phyloP scores from a whole-genome alignment of 2,329 filamentous ascomycete species.

The Teratosphaeria nubilosa region DNA sequence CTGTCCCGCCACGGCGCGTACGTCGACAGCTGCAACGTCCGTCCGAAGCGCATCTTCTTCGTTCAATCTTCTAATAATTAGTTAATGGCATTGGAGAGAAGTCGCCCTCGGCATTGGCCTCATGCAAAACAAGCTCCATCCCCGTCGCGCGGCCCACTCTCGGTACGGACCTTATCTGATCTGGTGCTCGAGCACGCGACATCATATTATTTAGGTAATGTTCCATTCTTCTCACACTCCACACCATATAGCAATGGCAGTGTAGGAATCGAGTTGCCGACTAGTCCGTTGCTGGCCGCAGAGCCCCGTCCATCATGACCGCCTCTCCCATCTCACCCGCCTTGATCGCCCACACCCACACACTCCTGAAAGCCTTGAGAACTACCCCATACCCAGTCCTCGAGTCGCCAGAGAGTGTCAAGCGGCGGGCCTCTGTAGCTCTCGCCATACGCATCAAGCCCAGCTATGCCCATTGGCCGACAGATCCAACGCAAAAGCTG shows the following conservation, averaged over 20 bases:
- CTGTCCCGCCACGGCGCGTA: constrained; percentile 85
- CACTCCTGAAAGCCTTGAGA: constrained; percentile 33
- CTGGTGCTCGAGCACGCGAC: neutral
- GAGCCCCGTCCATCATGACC: neutral
- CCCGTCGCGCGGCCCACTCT: neutral
- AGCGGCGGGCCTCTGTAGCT: constrained; percentile 56
- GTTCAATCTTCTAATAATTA: neutral
- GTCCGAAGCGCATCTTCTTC: constrained; percentile 84
- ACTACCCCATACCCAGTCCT: constrained; percentile 39
- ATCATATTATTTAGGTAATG: neutral
- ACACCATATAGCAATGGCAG: neutral
- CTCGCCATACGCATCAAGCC: constrained; percentile 54
- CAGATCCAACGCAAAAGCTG: constrained; percentile 14
- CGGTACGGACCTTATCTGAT: neutral
- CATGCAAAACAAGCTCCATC: neutral
- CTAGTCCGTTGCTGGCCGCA: neutral
- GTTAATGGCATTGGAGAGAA: neutral
- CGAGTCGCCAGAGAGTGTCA: constrained; percentile 39
- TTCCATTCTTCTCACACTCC: neutral
- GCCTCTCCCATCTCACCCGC: constrained; percentile 7
- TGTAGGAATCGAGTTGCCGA: too few species aligned
- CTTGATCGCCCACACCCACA: constrained; percentile 31
- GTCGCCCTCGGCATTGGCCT: too few species aligned
- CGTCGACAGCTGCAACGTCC: constrained; percentile 67
- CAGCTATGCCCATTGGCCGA: constrained; percentile 44